Evolutionary conservation across 495 filamentous ascomycete genomes (phyloP), one percentile per base, ranked within the genome.

Genomic region (Lasiosphaeria miniovina): DNA sequence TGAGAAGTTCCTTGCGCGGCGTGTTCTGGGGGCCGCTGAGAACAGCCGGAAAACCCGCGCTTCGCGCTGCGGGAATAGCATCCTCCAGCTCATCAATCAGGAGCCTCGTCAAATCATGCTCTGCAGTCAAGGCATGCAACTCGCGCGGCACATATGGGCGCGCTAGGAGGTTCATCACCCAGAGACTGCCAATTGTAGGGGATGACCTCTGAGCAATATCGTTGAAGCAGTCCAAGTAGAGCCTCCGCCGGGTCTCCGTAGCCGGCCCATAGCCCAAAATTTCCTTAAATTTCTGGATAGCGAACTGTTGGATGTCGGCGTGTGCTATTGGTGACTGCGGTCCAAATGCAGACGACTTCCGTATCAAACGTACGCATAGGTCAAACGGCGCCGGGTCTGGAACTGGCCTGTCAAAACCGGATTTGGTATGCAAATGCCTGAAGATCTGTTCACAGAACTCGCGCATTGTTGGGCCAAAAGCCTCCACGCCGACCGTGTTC

Each of bases 361-460:
- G 83, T 55, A 92, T 83, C 12, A 93, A 72, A 9, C 87, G 82
- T 32, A 89, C 80, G 62, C 85, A 90, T 6, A 84, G 67, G 11
- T 80, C 74, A 54, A 80, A 86, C 0, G 83, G 84, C 38, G 55
- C 59, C 10, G 65, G 14, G 17, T 66, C 57, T 6, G 55, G 43
- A 31, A 59, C 33, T 1, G 57, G 14, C n/a, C 58, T 52, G 1
- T 71, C 64, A 5, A 54, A 43, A 5, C 17, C 56, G 6, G 24
- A 48, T 52, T 68, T 71, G 14, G 53, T 61, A 24, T 60, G 52
- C 1, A 78, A 32, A 36, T 68, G 64, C 49, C 66, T 70, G 15
- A 74, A 70, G 3, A 81, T 60, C n/a, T 66, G 61, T n/a, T 74
- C 65, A 60, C 71, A 82, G 38, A 76, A 88, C 72, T 70, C 84